A percentile compares a stretch with the other conserved stretches of the same genome.
Evolutionary conservation across 2,329 filamentous ascomycete species (phyloP).

Genomic region (Ampelomyces quisqualis): DNA sequence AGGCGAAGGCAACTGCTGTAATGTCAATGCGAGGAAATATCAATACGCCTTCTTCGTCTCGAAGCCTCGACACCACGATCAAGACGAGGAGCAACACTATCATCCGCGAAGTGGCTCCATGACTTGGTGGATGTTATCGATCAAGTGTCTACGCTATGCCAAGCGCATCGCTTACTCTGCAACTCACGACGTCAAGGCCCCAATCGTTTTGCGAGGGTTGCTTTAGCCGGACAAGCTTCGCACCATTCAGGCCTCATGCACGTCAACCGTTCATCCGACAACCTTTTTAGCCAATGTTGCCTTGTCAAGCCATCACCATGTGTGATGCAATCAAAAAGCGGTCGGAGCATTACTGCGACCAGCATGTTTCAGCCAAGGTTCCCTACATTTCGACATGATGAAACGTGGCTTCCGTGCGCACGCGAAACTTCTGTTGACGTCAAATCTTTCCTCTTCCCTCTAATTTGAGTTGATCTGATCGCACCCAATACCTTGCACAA

Average conservation of each 20-base stretch:
- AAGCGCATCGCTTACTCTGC: too few relatives aligned
- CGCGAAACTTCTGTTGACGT: slow-evolving; percentile 4
- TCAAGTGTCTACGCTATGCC: too few relatives aligned
- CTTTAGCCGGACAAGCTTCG: slow-evolving; percentile 10
- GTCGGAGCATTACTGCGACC: slow-evolving; percentile 11
- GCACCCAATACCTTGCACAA: neutral
- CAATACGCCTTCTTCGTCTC: too few relatives aligned
- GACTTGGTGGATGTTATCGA: too few relatives aligned
- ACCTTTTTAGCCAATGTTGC: slow-evolving; percentile 4
- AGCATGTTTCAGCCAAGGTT: slow-evolving; percentile 17
- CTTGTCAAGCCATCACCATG: slow-evolving; percentile 5
- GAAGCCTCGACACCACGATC: too few relatives aligned
- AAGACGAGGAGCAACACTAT: too few relatives aligned
- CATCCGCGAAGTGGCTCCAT: too few relatives aligned
- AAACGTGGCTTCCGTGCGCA: slow-evolving; percentile 22
- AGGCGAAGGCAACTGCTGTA: too few relatives aligned
- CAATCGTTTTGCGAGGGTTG: too few relatives aligned
- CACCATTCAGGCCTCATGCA: slow-evolving; percentile 1
- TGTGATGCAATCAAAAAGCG: slow-evolving; percentile 6
- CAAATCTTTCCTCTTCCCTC: neutral
- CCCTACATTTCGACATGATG: slow-evolving; percentile 12
- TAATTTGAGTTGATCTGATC: neutral
- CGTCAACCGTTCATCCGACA: slow-evolving; percentile 14
- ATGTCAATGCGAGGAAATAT: too few relatives aligned
- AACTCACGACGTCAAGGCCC: too few relatives aligned